These are phyloP conservation scores for Schizochytrium sp. DNA, from an alignment of 108 stramenopile species.

Conservation along the genomic window DNA sequence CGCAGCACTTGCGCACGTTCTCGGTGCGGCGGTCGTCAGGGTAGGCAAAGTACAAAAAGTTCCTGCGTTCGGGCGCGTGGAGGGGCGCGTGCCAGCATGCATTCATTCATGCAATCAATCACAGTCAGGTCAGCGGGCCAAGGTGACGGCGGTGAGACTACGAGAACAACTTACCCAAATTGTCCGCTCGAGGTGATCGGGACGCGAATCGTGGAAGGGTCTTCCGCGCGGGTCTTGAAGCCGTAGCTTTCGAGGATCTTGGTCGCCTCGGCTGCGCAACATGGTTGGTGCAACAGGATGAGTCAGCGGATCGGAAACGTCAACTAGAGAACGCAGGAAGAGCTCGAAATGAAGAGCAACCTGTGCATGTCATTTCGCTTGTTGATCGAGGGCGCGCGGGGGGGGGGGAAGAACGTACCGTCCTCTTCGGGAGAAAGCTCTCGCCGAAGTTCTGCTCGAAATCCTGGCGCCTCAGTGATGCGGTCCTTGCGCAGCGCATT, in stretches of 20 bases:
- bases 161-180: background rate
- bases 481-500: background rate
- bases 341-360: too few relatives aligned
- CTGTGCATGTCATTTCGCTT: too few relatives aligned
- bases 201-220: background rate
- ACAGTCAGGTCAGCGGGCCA: too few relatives aligned
- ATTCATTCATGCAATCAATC: background rate
- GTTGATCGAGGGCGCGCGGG: too few relatives aligned
- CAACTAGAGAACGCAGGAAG: background rate
- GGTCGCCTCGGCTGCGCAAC: background rate
- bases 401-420: background rate
- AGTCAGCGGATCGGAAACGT: background rate
- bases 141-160: too few relatives aligned
- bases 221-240: background rate
- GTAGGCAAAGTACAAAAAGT: background rate
- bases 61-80: background rate
- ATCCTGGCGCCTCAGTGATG: background rate
- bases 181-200: background rate
- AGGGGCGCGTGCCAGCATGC: background rate
- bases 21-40: conserved; percentile 12
- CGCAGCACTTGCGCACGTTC: conserved; percentile 12
- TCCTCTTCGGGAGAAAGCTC: background rate
- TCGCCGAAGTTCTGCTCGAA: background rate
- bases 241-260: background rate
- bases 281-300: background rate